Evolutionary conservation across 495 filamentous ascomycete species (phyloP).

Genomic region (Tuber calosporum): DNA sequence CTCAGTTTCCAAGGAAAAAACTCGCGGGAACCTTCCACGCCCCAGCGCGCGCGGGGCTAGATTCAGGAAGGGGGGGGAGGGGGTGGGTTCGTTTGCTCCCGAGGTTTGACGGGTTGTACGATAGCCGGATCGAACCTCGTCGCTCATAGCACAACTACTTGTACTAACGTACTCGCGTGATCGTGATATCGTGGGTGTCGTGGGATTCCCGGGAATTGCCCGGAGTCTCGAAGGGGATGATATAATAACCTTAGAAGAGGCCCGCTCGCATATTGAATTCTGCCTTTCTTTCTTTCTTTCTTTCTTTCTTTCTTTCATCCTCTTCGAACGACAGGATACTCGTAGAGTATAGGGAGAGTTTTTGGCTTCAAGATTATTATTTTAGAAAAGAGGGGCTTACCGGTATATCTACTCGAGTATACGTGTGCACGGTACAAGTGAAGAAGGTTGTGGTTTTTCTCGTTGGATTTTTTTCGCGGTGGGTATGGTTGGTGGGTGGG

Average conservation of each 20-base stretch:
- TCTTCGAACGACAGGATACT: not conserved
- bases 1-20: not conserved
- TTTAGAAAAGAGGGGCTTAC: not conserved
- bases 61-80: no score
- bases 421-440: no score
- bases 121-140: not conserved
- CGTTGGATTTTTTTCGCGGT: no score
- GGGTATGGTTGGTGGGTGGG: no score
- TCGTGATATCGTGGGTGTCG: not conserved
- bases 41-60: not conserved
- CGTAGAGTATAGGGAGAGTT: not conserved
- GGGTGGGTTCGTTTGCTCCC: not conserved
- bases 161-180: not conserved
- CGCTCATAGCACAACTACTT: not conserved
- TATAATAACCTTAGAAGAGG: not conserved
- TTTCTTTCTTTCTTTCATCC: no score
- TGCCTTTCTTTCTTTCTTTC: not conserved
- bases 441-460: no score
- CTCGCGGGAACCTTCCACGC: not conserved
- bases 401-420: not conserved
- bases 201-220: not conserved
- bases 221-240: not conserved
- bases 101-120: not conserved
- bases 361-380: not conserved
- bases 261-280: not conserved